phyloP scores from a whole-genome alignment of 2,329 filamentous ascomycete genomes.

The Mycosphaerella sp. region DNA sequence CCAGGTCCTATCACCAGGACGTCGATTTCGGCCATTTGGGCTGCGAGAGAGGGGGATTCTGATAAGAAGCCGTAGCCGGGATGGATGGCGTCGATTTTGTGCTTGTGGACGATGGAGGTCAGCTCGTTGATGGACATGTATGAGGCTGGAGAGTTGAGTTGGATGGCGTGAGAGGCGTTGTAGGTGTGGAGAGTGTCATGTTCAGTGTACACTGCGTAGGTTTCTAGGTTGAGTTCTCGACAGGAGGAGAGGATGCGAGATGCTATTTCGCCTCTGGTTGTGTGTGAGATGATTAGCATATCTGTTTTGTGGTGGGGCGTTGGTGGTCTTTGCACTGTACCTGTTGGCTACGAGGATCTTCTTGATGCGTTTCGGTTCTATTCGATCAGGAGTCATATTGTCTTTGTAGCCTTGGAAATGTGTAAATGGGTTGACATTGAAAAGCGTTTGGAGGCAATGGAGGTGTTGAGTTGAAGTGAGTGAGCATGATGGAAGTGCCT shows the following conservation, averaged over 20 bases:
- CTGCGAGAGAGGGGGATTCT: slow-evolving; percentile 49
- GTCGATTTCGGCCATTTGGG: slow-evolving; percentile 43
- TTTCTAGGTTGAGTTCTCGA: slow-evolving; percentile 53
- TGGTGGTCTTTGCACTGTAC: slow-evolving; percentile 3
- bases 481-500: slow-evolving; percentile 1
- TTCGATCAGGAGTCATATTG: slow-evolving; percentile 2
- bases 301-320: background rate
- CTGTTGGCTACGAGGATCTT: slow-evolving; percentile 31
- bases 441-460: background rate
- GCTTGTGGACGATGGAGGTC: slow-evolving; percentile 43
- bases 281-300: background rate
- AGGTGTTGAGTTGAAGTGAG: background rate
- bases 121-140: slow-evolving; percentile 51
- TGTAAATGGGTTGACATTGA: background rate
- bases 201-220: slow-evolving; percentile 50
- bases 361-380: slow-evolving; percentile 24
- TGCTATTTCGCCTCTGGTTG: slow-evolving; percentile 57
- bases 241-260: slow-evolving; percentile 54
- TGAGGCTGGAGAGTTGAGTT: slow-evolving; percentile 45
- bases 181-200: slow-evolving; percentile 52
- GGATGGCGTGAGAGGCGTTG: slow-evolving; percentile 47
- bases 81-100: slow-evolving; percentile 52
- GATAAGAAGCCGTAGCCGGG: slow-evolving; percentile 60
- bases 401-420: background rate
- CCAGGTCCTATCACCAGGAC: slow-evolving; percentile 51